Evolutionary conservation across 176 grass and related monocot species (phyloP).

Genomic region (Calamus simplicifolius): DNA sequence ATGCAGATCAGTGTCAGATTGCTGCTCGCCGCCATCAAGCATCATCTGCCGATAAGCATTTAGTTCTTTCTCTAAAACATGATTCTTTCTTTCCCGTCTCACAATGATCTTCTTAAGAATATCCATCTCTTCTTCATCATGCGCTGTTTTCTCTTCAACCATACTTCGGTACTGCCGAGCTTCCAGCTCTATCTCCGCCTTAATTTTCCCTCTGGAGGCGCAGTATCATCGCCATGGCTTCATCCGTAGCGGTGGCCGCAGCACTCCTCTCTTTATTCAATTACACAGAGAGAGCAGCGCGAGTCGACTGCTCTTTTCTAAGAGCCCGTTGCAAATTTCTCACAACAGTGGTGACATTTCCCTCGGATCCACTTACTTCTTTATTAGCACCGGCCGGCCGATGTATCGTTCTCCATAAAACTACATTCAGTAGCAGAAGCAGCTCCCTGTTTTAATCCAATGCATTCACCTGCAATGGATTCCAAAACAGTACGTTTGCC

Average conservation of each 20-base stretch:
- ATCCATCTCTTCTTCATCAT: conserved; percentile 73
- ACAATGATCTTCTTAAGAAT: conserved; percentile 78
- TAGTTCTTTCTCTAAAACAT: conserved; percentile 55
- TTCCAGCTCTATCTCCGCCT: conserved; percentile 71
- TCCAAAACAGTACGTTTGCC: neutral
- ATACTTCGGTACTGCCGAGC: conserved; percentile 51
- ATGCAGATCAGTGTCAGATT: conserved; percentile 25
- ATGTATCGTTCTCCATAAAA: neutral
- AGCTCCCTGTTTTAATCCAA: neutral
- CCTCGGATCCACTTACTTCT: neutral
- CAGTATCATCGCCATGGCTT: conserved; percentile 97
- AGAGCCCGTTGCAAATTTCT: conserved; percentile 22
- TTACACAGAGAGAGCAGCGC: conserved; percentile 41
- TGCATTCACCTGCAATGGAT: neutral
- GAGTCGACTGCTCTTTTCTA: conserved; percentile 27
- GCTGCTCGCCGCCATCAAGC: neutral
- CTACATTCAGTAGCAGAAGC: conserved; percentile 3
- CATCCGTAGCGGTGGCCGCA: conserved; percentile 58
- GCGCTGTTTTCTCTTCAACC: conserved; percentile 56
- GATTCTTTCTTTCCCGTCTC: conserved; percentile 51
- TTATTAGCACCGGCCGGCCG: neutral
- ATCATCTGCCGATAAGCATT: conserved; percentile 56
- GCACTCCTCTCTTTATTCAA: conserved; percentile 86
- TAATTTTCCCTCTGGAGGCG: conserved; percentile 92
- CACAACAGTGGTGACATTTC: neutral